phyloP scores from a whole-genome alignment of 2,329 filamentous ascomycete species.

The Alternaria triticimaculans region DNA sequence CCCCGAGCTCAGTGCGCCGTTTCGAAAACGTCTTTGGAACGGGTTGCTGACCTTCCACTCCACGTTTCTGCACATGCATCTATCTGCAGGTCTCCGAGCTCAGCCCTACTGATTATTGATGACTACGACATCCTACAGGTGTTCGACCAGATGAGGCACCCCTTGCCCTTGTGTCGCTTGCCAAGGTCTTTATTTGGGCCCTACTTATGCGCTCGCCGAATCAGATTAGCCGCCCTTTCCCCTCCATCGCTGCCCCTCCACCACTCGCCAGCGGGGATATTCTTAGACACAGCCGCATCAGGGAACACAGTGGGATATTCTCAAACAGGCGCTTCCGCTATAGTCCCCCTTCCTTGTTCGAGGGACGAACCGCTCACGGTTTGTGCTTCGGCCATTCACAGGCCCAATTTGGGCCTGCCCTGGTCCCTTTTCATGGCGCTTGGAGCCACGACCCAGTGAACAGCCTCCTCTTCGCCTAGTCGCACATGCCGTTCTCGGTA shows the following conservation, averaged over 20 bases:
- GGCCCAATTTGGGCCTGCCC: conserved; percentile 33
- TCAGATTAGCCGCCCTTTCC: conserved; percentile 39
- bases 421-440: conserved; percentile 41
- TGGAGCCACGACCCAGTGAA: conserved; percentile 38
- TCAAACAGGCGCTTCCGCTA: conserved; percentile 49
- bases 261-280: conserved; percentile 40
- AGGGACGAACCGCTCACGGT: conserved; percentile 32
- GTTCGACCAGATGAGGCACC: conserved; percentile 15
- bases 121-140: conserved; percentile 26
- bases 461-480: conserved; percentile 37
- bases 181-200: conserved; percentile 38
- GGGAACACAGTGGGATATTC: conserved; percentile 26
- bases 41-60: conserved; percentile 24
- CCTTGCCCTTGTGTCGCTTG: conserved; percentile 23
- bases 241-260: conserved; percentile 30
- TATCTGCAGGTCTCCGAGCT: conserved; percentile 33
- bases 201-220: conserved; percentile 28
- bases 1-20: conserved; percentile 1
- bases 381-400: conserved; percentile 38
- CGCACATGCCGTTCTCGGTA: conserved; percentile 37
- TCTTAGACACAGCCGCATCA: conserved; percentile 47
- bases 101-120: conserved; percentile 43
- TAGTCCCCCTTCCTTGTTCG: conserved; percentile 31
- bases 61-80: conserved; percentile 11
- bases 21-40: conserved; percentile 13